A percentile compares a stretch with the other conserved stretches of the same genome.
phyloP scores from a whole-genome alignment of 768 basidiomycete species.

The Rhizopogon roseolus region DNA sequence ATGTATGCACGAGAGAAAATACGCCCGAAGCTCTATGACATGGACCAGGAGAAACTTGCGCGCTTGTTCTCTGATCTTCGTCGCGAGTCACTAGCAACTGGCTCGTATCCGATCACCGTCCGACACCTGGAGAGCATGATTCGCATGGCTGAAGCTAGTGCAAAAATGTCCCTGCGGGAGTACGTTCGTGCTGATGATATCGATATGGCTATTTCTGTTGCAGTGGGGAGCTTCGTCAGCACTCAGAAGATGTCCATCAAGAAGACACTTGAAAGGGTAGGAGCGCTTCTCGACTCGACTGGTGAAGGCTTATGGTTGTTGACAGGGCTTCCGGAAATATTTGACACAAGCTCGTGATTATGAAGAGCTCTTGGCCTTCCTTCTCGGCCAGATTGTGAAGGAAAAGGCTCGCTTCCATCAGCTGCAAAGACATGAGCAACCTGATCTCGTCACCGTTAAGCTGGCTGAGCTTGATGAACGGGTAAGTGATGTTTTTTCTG shows the following conservation, averaged over 20 bases:
- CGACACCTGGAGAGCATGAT: conserved; percentile 99
- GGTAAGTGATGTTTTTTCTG: conserved; percentile 40
- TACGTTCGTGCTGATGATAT: conserved; percentile 96
- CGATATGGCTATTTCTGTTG: conserved; percentile 94
- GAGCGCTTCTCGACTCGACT: background rate
- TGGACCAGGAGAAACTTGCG: conserved; percentile 94
- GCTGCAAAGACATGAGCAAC: conserved; percentile 71
- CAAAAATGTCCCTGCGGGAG: conserved; percentile 96
- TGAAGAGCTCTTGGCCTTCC: conserved; percentile 91
- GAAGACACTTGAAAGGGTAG: conserved; percentile 90
- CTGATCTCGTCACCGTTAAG: conserved; percentile 71
- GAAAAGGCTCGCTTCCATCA: conserved; percentile 86
- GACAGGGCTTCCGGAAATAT: conserved; percentile 94
- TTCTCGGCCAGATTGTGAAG: conserved; percentile 91
- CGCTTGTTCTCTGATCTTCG: conserved; percentile 94
- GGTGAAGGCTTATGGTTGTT: conserved; percentile 10
- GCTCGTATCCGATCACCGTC: conserved; percentile 98
- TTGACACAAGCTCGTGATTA: conserved; percentile 93
- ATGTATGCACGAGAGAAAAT: conserved; percentile 97
- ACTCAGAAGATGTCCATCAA: conserved; percentile 99
- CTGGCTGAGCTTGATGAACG: conserved; percentile 81
- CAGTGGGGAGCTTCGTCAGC: conserved; percentile 90
- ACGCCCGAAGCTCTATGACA: conserved; percentile 86
- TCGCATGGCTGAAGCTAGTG: conserved; percentile 97
- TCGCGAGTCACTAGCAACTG: conserved; percentile 93